phyloP scores from a whole-genome alignment of 2,329 filamentous ascomycete species.

The Diplodia sapinea region DNA sequence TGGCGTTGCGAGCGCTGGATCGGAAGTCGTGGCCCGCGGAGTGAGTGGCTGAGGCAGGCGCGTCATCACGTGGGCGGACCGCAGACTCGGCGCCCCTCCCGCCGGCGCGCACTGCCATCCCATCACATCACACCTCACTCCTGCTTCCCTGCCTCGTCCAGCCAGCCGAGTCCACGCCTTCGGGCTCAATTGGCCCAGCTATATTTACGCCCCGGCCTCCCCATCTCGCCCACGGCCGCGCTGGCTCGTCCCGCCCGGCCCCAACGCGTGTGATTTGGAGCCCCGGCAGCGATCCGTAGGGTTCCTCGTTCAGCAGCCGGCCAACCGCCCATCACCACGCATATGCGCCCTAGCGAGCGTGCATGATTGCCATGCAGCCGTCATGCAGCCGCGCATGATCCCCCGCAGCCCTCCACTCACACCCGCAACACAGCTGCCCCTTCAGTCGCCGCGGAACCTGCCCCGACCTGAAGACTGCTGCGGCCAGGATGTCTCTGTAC shows the following conservation, averaged over 20 bases:
- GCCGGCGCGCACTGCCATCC: not conserved
- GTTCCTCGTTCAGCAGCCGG: not conserved
- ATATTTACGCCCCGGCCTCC: conserved; percentile 10
- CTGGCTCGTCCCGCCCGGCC: conserved; percentile 17
- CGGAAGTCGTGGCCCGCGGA: conserved; percentile 10
- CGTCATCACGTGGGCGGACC: not conserved
- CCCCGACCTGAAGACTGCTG: not conserved
- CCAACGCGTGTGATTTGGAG: conserved; percentile 18
- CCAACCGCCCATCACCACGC: conserved; percentile 30
- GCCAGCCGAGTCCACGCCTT: conserved; percentile 19
- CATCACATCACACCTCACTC: conserved; percentile 5
- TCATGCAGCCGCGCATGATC: conserved; percentile 25
- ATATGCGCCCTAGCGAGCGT: conserved; percentile 18
- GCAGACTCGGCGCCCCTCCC: not conserved
- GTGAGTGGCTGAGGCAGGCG: not conserved
- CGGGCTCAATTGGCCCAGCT: conserved; percentile 7
- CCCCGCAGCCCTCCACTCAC: conserved; percentile 25
- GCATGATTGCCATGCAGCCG: conserved; percentile 27
- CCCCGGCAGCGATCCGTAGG: not conserved
- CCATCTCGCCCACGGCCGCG: conserved; percentile 1
- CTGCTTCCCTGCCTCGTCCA: conserved; percentile 13
- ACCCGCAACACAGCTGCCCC: not conserved
- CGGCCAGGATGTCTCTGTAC: conserved; percentile 23
- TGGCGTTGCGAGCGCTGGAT: not conserved
- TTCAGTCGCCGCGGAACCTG: conserved; percentile 2